A percentile compares a stretch with the other conserved stretches of the same genome.
These are phyloP conservation scores for Cicer cuneatum DNA, from an alignment of 306 rosid species.

Conservation along the genomic window DNA sequence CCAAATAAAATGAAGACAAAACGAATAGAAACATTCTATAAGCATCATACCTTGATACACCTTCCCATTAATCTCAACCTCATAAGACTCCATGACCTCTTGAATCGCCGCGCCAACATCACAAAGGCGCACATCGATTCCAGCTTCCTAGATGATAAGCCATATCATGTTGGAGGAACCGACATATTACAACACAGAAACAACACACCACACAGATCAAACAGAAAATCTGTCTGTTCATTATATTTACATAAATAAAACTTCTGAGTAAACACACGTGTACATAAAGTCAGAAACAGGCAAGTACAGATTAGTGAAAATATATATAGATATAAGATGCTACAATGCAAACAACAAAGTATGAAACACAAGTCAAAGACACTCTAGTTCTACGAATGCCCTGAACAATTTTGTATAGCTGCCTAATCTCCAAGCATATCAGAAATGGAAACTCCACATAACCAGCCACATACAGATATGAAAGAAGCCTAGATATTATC, in stretches of 20 bases:
- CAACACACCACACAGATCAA: background rate
- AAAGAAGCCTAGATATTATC: background rate
- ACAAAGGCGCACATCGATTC: slow-evolving; percentile 95
- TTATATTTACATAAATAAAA: slow-evolving; percentile 20
- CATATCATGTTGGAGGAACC: slow-evolving; percentile 32
- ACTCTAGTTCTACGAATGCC: background rate
- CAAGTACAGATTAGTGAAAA: background rate
- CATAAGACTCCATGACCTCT: slow-evolving; percentile 97
- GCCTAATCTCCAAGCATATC: background rate
- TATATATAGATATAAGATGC: slow-evolving; percentile 15
- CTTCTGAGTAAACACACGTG: background rate
- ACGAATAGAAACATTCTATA: background rate
- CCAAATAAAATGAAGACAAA: slow-evolving; percentile 1
- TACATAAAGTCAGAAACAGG: slow-evolving; percentile 1
- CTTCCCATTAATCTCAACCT: slow-evolving; percentile 96
- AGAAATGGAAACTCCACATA: slow-evolving; percentile 4
- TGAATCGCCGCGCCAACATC: slow-evolving; percentile 98
- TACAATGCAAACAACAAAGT: slow-evolving; percentile 2
- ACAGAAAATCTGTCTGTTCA: background rate
- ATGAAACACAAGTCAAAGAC: background rate
- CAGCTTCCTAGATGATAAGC: slow-evolving; percentile 72
- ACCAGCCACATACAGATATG: background rate
- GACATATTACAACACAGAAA: slow-evolving; percentile 35
- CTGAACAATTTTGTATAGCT: background rate
- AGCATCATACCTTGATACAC: slow-evolving; percentile 74